These are phyloP conservation scores for Rutstroemia sp. DNA, from an alignment of 2,329 filamentous ascomycete species.

Conservation along the genomic window DNA sequence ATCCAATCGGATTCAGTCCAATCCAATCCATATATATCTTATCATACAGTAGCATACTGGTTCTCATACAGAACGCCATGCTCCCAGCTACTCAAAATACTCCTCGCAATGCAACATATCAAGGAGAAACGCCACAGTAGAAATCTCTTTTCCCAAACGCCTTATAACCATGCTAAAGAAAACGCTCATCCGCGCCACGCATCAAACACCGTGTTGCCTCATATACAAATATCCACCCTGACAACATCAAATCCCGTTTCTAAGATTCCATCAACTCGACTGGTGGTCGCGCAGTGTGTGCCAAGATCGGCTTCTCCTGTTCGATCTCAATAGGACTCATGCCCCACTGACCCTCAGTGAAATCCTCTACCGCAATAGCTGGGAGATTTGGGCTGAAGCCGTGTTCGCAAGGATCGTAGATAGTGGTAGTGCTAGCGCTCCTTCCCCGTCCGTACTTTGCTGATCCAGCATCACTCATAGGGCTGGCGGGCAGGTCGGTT, in stretches of 20 bases:
- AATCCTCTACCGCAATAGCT: conserved; percentile 60
- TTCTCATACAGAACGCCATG: neutral
- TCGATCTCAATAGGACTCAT: conserved; percentile 35
- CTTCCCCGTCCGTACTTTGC: conserved; percentile 31
- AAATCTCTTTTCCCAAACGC: neutral
- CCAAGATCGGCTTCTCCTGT: conserved; percentile 41
- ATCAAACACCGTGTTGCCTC: neutral
- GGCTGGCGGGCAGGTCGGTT: conserved; percentile 34
- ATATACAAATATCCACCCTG: neutral
- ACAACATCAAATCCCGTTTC: neutral
- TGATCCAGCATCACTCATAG: conserved; percentile 33
- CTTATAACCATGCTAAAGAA: neutral
- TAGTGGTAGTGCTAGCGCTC: conserved; percentile 57
- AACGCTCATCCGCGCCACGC: neutral
- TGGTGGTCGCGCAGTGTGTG: conserved; percentile 55
- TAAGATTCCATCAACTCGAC: conserved; percentile 51
- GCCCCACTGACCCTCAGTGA: conserved; percentile 42
- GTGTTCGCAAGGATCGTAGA: conserved; percentile 55
- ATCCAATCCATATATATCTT: neutral
- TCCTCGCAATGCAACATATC: conserved; percentile 5
- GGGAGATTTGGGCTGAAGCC: conserved; percentile 50
- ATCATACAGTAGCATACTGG: conserved; percentile 1
- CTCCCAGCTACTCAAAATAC: neutral
- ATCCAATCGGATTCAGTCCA: too few species aligned
- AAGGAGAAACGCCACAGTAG: neutral